Base-by-base conservation (phyloP, 768 basidiomycete species). In the Neoboletus brunneissimus region DNA sequence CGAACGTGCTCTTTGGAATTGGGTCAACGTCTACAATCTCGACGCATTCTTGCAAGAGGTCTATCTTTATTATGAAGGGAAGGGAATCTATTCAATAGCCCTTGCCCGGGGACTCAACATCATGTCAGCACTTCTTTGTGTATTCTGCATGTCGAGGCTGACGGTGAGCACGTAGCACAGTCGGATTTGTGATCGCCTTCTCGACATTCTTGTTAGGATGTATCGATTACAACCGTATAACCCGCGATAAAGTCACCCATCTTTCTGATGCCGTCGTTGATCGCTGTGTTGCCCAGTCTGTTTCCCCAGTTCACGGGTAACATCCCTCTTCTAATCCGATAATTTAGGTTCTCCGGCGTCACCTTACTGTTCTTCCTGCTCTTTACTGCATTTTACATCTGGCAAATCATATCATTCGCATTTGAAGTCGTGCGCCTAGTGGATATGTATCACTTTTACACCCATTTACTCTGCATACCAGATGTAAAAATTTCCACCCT, bases 1-100 rank as follows among this genome's bases (percentile, higher is more conserved):
- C 66, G 94, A 99, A 71, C 87, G 86, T 56, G 97, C 97, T 1
- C 72, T 98, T 47, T 99, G 97, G 97, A 89, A 91, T 55, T 99
- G 97, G 97, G 94, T 98, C 56, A 99, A 99, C 68, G 94, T 98
- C 13, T 93, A 94, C 69, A 98, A 99, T 68, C 80, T 99, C 38
- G 97, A 99, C 66, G 87, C 86, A 9, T 99, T 95, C 72, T 74
- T 99, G 29, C 92, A 96, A 73, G 94, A 98, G 60, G 92, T 92
- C 38, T 98, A 99, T 72, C 79, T 81, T 44, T 99, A 98, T 72
- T 99, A 99, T 69, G 89, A 92, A 67, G 94, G 95, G 25, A 97
- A 97, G 69, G 97, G 97, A 1, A 88, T 98, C 35, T 98, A 89
- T 68, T 94, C 92, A 64, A 99, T 99, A 64, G 91, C 91, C 13